These are phyloP conservation scores for Dactylis glomerata DNA, from an alignment of 176 grass and related monocot species.

Conservation along the genomic window DNA sequence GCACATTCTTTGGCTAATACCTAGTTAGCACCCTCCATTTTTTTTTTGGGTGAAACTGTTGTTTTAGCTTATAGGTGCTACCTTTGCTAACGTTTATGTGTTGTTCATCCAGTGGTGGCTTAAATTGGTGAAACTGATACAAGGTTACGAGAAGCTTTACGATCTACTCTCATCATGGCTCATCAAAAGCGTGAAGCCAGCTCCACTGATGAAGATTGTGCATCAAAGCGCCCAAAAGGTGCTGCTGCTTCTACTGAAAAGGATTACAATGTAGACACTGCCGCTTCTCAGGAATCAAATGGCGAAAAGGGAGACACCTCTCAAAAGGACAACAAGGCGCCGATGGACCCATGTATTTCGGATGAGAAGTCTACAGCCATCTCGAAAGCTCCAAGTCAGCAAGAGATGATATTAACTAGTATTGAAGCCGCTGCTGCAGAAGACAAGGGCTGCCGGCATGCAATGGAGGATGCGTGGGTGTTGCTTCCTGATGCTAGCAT, in stretches of 20 bases:
- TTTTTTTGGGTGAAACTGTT: neutral
- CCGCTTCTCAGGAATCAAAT: conserved; percentile 12
- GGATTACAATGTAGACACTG: neutral
- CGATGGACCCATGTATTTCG: neutral
- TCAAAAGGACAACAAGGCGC: neutral
- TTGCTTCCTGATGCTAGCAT: conserved; percentile 50
- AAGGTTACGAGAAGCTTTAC: neutral
- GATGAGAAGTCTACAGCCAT: conserved; percentile 22
- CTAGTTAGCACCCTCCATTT: neutral
- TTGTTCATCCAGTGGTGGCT: neutral
- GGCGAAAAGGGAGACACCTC: conserved; percentile 10
- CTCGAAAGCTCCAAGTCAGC: conserved; percentile 17
- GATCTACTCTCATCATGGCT: conserved; percentile 36
- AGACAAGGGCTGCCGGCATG: conserved; percentile 82
- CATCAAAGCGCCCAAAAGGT: conserved; percentile 46
- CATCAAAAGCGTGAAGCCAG: conserved; percentile 62
- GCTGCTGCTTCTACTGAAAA: conserved; percentile 16
- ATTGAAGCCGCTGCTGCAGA: conserved; percentile 79
- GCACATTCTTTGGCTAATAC: neutral
- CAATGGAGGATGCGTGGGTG: conserved; percentile 88
- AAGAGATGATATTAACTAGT: conserved; percentile 27
- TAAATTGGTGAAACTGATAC: neutral
- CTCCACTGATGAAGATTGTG: conserved; percentile 21
- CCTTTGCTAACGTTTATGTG: neutral
- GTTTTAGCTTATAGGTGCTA: neutral